phyloP scores from a whole-genome alignment of 1,139 yeast species.

The Taphrina betulina region DNA sequence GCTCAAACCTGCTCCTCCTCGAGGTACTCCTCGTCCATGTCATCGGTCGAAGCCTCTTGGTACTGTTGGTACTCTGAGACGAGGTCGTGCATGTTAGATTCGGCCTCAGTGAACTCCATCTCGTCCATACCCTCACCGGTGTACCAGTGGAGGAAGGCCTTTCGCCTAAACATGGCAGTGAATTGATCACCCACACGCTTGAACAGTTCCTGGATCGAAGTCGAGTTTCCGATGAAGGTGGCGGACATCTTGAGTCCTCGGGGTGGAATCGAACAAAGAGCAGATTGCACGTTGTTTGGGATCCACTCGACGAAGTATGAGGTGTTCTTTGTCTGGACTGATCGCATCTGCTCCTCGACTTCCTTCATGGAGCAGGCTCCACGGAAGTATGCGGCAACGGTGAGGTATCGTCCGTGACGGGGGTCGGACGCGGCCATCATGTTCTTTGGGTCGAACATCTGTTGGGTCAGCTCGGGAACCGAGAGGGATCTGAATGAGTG shows the following conservation, averaged over 20 bases:
- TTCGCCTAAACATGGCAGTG: conserved; percentile 49
- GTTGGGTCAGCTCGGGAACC: conserved; percentile 52
- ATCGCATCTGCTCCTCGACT: conserved; percentile 49
- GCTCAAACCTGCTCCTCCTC: conserved; percentile 38
- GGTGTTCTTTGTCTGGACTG: conserved; percentile 46
- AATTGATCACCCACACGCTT: conserved; percentile 48
- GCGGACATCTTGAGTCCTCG: conserved; percentile 48
- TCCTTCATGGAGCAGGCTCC: conserved; percentile 51
- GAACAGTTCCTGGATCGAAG: conserved; percentile 51
- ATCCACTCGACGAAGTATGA: conserved; percentile 78
- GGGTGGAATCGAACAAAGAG: conserved; percentile 50
- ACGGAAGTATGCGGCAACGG: conserved; percentile 51
- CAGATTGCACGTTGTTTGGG: conserved; percentile 85
- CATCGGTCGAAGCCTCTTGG: conserved; percentile 49
- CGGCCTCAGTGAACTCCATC: conserved; percentile 51
- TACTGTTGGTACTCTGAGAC: conserved; percentile 51
- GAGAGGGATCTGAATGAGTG: conserved; percentile 47
- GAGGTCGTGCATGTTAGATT: conserved; percentile 48
- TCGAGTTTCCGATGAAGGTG: conserved; percentile 51
- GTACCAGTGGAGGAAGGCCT: conserved; percentile 53
- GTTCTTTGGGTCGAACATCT: conserved; percentile 49
- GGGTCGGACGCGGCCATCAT: conserved; percentile 53
- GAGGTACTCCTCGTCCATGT: conserved; percentile 42
- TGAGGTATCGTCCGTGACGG: conserved; percentile 48
- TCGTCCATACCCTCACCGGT: conserved; percentile 51